Conservation (phyloP, 331 rosid species). For the Arachis monticola region DNA sequence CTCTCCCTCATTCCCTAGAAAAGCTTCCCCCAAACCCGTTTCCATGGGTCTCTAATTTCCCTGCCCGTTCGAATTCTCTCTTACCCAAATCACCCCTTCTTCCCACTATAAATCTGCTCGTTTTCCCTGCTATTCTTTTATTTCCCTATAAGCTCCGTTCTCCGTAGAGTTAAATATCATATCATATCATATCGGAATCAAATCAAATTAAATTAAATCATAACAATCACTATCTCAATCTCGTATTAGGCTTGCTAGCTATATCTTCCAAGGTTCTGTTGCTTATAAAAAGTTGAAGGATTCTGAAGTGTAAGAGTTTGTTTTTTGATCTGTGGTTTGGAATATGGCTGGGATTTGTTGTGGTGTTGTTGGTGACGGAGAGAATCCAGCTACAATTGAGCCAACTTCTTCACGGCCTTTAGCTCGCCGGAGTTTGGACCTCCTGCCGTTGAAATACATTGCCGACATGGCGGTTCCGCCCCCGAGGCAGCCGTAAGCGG, state of each 20-base stretch:
- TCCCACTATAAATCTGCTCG: neutral
- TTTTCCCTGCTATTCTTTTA: neutral
- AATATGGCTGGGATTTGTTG: slow-evolving; percentile 83
- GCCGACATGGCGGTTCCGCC: slow-evolving; percentile 50
- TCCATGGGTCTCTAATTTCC: slow-evolving; percentile 17
- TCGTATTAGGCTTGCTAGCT: neutral
- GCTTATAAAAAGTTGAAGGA: neutral
- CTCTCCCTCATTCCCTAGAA: slow-evolving; percentile 30
- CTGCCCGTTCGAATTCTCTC: neutral
- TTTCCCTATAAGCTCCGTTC: neutral
- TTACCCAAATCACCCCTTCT: neutral
- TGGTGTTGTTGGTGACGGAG: slow-evolving; percentile 68
- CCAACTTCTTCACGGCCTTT: slow-evolving; percentile 39
- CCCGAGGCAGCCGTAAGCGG: slow-evolving; percentile 50
- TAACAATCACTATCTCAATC: neutral
- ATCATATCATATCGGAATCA: neutral
- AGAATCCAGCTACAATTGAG: slow-evolving; percentile 53
- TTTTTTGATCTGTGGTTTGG: neutral
- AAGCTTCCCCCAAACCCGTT: slow-evolving; percentile 39
- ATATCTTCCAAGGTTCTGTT: neutral
- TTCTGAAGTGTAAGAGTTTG: neutral
- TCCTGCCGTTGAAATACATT: slow-evolving; percentile 44
- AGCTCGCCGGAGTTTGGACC: slow-evolving; percentile 60
- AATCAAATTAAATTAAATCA: neutral
- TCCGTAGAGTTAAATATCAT: neutral